Evolutionary conservation across 2,329 filamentous ascomycete genomes (phyloP), one percentile per base, ranked within the genome.

Genomic region (Fusarium multiceps): DNA sequence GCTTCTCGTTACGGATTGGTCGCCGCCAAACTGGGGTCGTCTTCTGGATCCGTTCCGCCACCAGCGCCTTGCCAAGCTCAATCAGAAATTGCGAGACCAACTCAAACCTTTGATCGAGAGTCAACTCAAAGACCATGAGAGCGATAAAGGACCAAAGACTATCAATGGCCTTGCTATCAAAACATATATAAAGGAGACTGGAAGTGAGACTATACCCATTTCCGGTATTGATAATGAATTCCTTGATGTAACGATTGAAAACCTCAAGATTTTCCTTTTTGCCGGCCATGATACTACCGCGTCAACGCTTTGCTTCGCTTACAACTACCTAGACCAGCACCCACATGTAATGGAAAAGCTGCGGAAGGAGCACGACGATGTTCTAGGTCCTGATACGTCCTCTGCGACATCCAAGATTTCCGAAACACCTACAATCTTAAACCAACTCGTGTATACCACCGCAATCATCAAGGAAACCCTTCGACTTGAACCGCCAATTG

Each of bases 211-310:
- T 4, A 43, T 14, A 6, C 21, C 21, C 21, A 23, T 6, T 0
- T 10, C 12, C 6, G 18, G 6, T 1, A 60, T 46, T 7, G 47
- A 63, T 3, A 4, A 20, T 0, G 47, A 47, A 4, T 54, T 59
- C 27, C 27, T 63, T 2, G 46, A 51, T 14, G 28, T 46, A 8
- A 45, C 32, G 2, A 25, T 63, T 21, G 55, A 51, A 11, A 45
- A 63, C 1, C 18, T 63, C 2, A 60, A 59, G 6, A 63, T 63
- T 6, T 63, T 63, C 3, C 55, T 63, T 7, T 63, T 63, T 16
- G 59, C 55, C 6, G 55, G 59, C 13, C 59, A 63, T 20, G 55
- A 63, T 20, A 59, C 59, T 2, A 63, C 59, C 2, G 47, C 59
- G 4, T 53, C 40, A 2, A 59, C 47, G 0, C 47, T 59, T 4